Base-by-base conservation (phyloP, 805 yeast species). In the Yarrowia keelungensis region DNA sequence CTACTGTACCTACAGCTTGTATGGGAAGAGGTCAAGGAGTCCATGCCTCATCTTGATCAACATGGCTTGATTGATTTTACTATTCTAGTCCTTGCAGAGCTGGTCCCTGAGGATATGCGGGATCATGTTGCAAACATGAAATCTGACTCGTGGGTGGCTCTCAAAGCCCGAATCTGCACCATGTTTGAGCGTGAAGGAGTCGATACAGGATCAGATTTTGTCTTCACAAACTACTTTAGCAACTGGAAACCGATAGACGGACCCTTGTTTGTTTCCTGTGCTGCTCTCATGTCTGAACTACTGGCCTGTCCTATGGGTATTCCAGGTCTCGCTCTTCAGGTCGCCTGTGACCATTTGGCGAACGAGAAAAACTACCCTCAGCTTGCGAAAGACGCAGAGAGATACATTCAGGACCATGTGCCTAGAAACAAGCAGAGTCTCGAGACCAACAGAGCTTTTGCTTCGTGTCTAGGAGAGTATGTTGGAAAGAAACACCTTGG, bases 101-200 rank as follows among this genome's bases (percentile, higher is more conserved):
- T 54, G 5, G 45, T 54, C 2, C 61, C 61, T 8, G 61, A 54
- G 2, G 26, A 41, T 14, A 22, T 54, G 61, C 36, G 36, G 8
- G 38, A 39, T 5, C 46, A 54, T 2, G 35, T 54, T 9, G n/a
- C 61, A 2, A 22, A 14, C 3, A 5, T 54, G 19, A 54, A 39
- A 19, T 39, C 61, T 5, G 46, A 54, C 15, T 39, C 61, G 5
- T 54, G 61, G 61, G 61, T 54, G 45, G 61, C 61, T 54, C 61
- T 54, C 35, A 54, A 54, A 15, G 46, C 61, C 8, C 8, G 26
- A 54, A 54, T 54, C 19, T 54, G 61, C 10, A 2, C 46, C 46
- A 22, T 39, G 7, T 54, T 54, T 41, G 61, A 54, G 15, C 46
- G 26, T 36, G 19, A 35, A 15, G 61, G 61, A n/a, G 46, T 54